Evolutionary conservation across 345 rosid species (phyloP).

Genomic region (Triadica sebifera): DNA sequence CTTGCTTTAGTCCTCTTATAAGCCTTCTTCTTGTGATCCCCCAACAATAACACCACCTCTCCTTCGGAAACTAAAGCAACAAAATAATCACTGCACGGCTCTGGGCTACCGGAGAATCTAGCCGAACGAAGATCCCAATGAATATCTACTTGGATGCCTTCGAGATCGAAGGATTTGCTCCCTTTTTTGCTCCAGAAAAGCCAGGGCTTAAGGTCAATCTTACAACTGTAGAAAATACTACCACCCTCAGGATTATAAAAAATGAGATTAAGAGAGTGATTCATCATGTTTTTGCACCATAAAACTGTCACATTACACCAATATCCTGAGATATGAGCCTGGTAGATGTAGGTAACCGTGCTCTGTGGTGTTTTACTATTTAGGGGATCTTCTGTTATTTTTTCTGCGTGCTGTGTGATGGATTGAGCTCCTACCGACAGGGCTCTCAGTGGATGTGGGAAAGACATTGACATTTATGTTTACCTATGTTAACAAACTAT

Average conservation of each 20-base stretch:
- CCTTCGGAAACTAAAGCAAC: slow-evolving; percentile 81
- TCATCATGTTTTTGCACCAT: slow-evolving; percentile 77
- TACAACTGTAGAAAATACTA: slow-evolving; percentile 49
- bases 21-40: slow-evolving; percentile 80
- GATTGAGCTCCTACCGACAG: slow-evolving; percentile 12
- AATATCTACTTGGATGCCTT: slow-evolving; percentile 63
- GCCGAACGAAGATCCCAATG: slow-evolving; percentile 87
- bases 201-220: slow-evolving; percentile 88
- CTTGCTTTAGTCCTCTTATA: slow-evolving; percentile 79
- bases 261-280: slow-evolving; percentile 62
- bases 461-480: slow-evolving; percentile 1
- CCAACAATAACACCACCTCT: slow-evolving; percentile 77
- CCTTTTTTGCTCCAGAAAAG: slow-evolving; percentile 89
- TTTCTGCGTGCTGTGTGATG: slow-evolving; percentile 35
- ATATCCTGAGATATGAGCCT: slow-evolving; percentile 59
- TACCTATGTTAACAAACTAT: background rate
- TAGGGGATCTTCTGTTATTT: slow-evolving; percentile 47
- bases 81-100: slow-evolving; percentile 69
- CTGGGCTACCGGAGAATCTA: slow-evolving; percentile 66
- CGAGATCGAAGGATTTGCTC: slow-evolving; percentile 58
- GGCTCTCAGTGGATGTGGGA: slow-evolving; percentile 18
- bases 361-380: slow-evolving; percentile 57
- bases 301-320: slow-evolving; percentile 60
- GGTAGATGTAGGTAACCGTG: slow-evolving; percentile 73
- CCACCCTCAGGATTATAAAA: slow-evolving; percentile 62